phyloP scores from a whole-genome alignment of 2,329 filamentous ascomycete genomes.

The Amauroascus verrucosus region DNA sequence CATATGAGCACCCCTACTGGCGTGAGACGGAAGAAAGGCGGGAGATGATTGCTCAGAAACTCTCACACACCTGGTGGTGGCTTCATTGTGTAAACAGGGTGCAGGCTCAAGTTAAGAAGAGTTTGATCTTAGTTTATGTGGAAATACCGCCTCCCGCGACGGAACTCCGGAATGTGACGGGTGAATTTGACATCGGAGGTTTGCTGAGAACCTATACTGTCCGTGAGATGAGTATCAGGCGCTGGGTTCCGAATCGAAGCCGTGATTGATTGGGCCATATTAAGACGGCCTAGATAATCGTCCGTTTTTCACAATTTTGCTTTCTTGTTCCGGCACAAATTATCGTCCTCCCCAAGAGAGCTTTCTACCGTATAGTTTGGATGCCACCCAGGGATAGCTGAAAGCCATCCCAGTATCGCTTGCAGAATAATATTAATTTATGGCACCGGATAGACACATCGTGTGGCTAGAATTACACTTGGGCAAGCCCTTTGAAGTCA shows the following conservation, averaged over 20 bases:
- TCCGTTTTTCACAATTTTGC: no score
- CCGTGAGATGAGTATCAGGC: conserved; percentile 66
- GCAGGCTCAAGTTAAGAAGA: conserved; percentile 82
- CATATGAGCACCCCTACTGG: conserved; percentile 69
- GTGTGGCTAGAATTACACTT: no score
- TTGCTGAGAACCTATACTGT: conserved; percentile 62
- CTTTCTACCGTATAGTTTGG: no score
- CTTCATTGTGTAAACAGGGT: conserved; percentile 83
- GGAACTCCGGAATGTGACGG: conserved; percentile 31
- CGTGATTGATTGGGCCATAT: no score
- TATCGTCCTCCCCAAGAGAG: no score
- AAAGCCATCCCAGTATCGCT: no score
- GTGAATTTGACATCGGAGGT: conserved; percentile 44
- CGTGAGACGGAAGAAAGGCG: conserved; percentile 39
- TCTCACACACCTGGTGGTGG: conserved; percentile 41
- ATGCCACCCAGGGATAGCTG: no score
- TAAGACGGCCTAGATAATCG: no score
- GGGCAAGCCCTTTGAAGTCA: no score
- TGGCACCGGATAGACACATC: no score
- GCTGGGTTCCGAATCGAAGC: conserved; percentile 78
- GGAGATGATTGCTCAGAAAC: conserved; percentile 41
- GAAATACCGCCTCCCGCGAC: conserved; percentile 65
- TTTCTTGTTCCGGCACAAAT: no score
- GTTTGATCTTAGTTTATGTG: conserved; percentile 77
- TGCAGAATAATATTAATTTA: no score